Evolutionary conservation across 2,329 filamentous ascomycete species (phyloP), one percentile per base, ranked within the genome.

Genomic region (Hirsutella rhossiliensis): DNA sequence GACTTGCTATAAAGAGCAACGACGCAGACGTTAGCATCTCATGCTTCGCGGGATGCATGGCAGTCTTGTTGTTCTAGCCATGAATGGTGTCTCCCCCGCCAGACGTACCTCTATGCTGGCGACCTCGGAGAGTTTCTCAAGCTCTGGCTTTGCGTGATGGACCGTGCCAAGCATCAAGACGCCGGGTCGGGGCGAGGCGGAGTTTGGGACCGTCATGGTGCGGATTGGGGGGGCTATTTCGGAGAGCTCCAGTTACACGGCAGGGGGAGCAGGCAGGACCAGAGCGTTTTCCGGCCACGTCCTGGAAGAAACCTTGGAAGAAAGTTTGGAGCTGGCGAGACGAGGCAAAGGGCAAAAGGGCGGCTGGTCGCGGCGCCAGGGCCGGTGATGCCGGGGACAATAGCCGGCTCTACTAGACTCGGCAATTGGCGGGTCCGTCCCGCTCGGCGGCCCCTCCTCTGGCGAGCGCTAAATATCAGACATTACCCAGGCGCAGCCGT

Each of bases 151-250:
- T 31, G 50, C 48, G 30, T 51, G 50, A 41, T 46, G 41, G 20
- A 51, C 43, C 20, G 43, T 27, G 32, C 50, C 50, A 23, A 52
- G 46, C 49, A 52, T 51, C 42, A 52, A 37, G 13, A 52, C 40
- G 20, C 48, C 47, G 11, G 50, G 47, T 18, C 28, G 32, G 15
- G 34, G 18, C 8, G 15, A 17, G 34, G 15, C 15, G n/a, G n/a
- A n/a, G n/a, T n/a, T n/a, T n/a, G n/a, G n/a, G 18, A 17, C 34
- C 34, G 18, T 36, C 8, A 17, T 36, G 12, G 34, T 9, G 8
- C 8, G 15, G n/a, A n/a, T 34, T 34, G 32, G 32, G 5, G 17
- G 7, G 32, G 7, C 17, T 17, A 5, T 4, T 5, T 13, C 18
- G n/a, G 11, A 37, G 9, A 18, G 15, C 5, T 37, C 6, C 9